These are phyloP conservation scores for Sporothrix pallida DNA, from an alignment of 2,329 filamentous ascomycete genomes.

Conservation along the genomic window DNA sequence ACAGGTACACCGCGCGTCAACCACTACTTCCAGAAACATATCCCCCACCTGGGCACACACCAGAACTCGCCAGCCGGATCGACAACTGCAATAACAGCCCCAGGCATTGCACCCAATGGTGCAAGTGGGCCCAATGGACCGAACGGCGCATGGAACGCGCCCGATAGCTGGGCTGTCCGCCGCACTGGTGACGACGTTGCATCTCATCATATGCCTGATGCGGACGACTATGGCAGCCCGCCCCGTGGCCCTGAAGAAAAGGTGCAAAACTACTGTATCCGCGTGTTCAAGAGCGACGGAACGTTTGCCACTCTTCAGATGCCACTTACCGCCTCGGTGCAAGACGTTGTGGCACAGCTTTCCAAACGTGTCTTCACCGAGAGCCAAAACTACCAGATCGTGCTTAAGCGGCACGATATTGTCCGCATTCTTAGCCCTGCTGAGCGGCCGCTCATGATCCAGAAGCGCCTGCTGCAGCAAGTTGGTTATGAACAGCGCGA, in stretches of 20 bases:
- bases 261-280: slow-evolving; percentile 82
- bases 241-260: slow-evolving; percentile 72
- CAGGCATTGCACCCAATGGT: slow-evolving; percentile 10
- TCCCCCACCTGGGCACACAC: slow-evolving; percentile 38
- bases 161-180: slow-evolving; percentile 95
- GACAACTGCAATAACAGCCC: slow-evolving; percentile 34
- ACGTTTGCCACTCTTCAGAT: slow-evolving; percentile 94
- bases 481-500: slow-evolving; percentile 88
- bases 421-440: slow-evolving; percentile 77
- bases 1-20: slow-evolving; percentile 31
- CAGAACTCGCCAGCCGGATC: background rate
- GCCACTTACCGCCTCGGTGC: slow-evolving; percentile 79
- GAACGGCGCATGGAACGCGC: slow-evolving; percentile 82
- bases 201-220: slow-evolving; percentile 58
- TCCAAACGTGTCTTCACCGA: slow-evolving; percentile 95
- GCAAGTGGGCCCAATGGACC: slow-evolving; percentile 41
- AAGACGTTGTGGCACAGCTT: slow-evolving; percentile 86
- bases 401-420: slow-evolving; percentile 90
- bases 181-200: slow-evolving; percentile 70
- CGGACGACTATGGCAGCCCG: slow-evolving; percentile 71
- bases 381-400: slow-evolving; percentile 91
- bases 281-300: slow-evolving; percentile 90
- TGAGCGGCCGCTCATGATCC: slow-evolving; percentile 86
- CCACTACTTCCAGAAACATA: slow-evolving; percentile 38
- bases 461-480: slow-evolving; percentile 88